Base-by-base conservation (phyloP, 805 yeast species). In the Lipomyces oligophaga region DNA sequence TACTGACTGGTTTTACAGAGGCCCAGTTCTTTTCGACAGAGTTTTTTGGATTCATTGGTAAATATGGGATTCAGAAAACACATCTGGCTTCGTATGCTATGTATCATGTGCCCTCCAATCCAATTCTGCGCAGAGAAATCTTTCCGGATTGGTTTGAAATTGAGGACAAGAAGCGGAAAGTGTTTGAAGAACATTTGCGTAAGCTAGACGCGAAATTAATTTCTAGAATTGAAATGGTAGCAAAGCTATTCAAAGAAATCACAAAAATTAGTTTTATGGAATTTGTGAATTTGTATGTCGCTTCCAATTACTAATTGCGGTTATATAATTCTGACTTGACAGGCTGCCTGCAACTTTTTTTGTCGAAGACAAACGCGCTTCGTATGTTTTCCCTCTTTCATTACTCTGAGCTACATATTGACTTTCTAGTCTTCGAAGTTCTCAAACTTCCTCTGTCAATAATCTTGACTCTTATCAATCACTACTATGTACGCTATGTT, bases 391-490 rank as follows among this genome's bases (percentile, higher is more conserved):
- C 13, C 34, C 6, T 7, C 19, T 6, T 5, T 8, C 16, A 19
- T 31, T 13, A 8, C 7, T n/a, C 6, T 13, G 7, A 24, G 31
- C 15, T 11, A 20, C 25, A 26, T 26, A 8, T 26, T 10, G 20
- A 6, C 4, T 8, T 13, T 16, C 10, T 26, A 48, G 54, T 18
- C 36, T 49, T n/a, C 43, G 54, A 19, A 49, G 47, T 24, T 45
- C 50, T 4, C 41, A 49, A 22, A 5, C 43, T 6, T 21, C 51
- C 15, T 18, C 41, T 7, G 33, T 45, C 13, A 30, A 27, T 19
- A 48, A 27, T 20, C 42, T 50, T 11, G 55, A 50, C 24, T 50
- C 55, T 2, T 50, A 50, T 24, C 21, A 52, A 13, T 50, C 55
- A 6, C 48, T 50, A n/a, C 39, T 50, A 10, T 50, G 55, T 21